A percentile compares a stretch with the other conserved stretches of the same genome.
phyloP scores from a whole-genome alignment of 2,329 filamentous ascomycete species.

The Aspergillus sp. region DNA sequence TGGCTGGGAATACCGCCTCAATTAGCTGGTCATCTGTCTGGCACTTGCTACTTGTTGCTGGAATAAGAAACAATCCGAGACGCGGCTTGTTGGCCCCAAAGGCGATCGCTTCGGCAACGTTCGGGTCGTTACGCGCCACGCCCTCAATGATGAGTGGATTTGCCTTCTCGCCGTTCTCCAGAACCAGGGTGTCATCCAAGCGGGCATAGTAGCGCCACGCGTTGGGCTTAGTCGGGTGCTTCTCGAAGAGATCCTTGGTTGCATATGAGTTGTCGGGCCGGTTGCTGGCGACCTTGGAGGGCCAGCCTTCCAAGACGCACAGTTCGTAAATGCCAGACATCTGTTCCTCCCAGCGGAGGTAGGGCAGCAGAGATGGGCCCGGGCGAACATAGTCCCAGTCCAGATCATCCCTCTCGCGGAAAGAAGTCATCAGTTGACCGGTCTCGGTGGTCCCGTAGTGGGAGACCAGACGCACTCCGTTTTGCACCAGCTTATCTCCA shows the following conservation, averaged over 20 bases:
- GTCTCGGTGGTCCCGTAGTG: conserved; percentile 65
- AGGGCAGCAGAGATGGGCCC: conserved; percentile 42
- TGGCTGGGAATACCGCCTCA: conserved; percentile 50
- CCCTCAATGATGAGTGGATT: conserved; percentile 55
- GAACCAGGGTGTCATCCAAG: conserved; percentile 50
- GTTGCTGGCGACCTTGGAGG: conserved; percentile 47
- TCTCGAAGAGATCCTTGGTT: conserved; percentile 51
- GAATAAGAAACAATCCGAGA: conserved; percentile 60
- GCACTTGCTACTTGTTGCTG: conserved; percentile 43
- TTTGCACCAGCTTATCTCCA: conserved; percentile 55
- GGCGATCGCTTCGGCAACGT: conserved; percentile 59
- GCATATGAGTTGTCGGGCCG: conserved; percentile 51
- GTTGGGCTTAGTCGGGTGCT: conserved; percentile 45
- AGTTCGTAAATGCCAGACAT: conserved; percentile 41
- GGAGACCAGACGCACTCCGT: conserved; percentile 57
- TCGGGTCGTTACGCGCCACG: conserved; percentile 53
- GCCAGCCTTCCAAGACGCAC: conserved; percentile 38
- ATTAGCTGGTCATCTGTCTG: conserved; percentile 52
- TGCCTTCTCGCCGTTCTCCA: conserved; percentile 55
- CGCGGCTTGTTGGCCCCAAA: conserved; percentile 58
- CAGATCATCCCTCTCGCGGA: conserved; percentile 55
- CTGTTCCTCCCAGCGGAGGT: conserved; percentile 43
- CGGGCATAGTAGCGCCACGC: conserved; percentile 52
- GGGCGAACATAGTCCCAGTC: conserved; percentile 63
- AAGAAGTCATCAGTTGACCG: conserved; percentile 64